Evolutionary conservation across 345 rosid genomes (phyloP), one percentile per base, ranked within the genome.

Genomic region (Aquilaria yunnanensis): DNA sequence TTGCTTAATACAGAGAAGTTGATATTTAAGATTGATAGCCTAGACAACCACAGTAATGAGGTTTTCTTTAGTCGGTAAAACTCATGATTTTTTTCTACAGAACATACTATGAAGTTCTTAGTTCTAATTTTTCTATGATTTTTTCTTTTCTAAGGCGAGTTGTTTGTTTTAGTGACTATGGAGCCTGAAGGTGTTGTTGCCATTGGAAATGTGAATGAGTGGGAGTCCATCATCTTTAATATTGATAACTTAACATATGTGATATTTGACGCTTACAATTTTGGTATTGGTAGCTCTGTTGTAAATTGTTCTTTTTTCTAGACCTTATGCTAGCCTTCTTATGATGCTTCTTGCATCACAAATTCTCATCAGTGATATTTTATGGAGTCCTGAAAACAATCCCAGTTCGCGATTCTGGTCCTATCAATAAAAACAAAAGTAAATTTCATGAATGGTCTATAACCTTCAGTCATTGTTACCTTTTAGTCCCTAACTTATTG

Each of bases 111-210:
- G 54, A 50, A 5, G 23, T 12, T 12, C 4, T 4, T 32, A 32
- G 7, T 46, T 54, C 32, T 45, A 8, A 45, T 23, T 9, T 16
- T 16, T 16, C 23, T 16, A 0, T 16, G 23, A 16, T 16, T 16
- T 16, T 37, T 64, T 43, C 57, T 52, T 31, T 32, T 29, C 51
- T 76, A 88, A 96, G 82, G 69, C 1, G 82, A 83, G 59, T 60
- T 79, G 55, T 63, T 63, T 51, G 81, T 90, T 54, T 58, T 83
- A 76, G 89, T 86, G 67, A 74, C 79, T 1, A 96, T 88, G 68
- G 89, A 93, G 67, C 86, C 97, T 12, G 95, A 88, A 74, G 92
- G 95, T 30, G 62, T 94, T 60, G 96, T 90, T 56, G 96, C 95
- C 58, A 80, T 82, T 55, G 85, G 76, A 31, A 63, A 83, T 51